Evolutionary conservation across 768 basidiomycete genomes (phyloP).

Genomic region (Lactarius psammicola): DNA sequence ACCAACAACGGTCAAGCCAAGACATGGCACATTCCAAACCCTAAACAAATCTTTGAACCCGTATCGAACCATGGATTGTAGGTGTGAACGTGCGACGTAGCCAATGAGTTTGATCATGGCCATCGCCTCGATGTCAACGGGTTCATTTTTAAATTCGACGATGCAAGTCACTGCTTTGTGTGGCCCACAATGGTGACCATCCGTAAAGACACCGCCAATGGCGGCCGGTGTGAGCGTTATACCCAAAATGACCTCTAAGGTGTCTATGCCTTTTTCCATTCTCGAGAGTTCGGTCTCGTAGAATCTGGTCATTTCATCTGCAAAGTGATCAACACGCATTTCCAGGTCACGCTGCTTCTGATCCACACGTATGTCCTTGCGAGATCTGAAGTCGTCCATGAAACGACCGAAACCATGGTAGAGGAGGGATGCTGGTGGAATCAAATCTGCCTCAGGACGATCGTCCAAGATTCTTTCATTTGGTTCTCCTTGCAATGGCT

Average conservation of each 20-base stretch:
- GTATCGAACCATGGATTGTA: neutral
- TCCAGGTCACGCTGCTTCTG: too few species aligned
- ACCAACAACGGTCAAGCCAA: slow-evolving; percentile 1
- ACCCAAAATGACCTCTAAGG: too few species aligned
- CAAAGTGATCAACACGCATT: too few species aligned
- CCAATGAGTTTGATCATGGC: neutral
- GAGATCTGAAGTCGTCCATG: neutral
- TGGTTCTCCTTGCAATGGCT: neutral
- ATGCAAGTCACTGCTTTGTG: neutral
- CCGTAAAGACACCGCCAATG: too few species aligned
- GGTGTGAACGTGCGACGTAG: neutral
- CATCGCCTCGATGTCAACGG: neutral
- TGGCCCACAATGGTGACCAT: neutral
- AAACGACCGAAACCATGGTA: slow-evolving; percentile 1
- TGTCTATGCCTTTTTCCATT: too few species aligned
- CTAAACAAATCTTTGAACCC: neutral
- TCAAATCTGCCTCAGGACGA: neutral
- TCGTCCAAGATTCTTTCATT: neutral
- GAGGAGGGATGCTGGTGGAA: slow-evolving; percentile 1
- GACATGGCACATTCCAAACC: slow-evolving; percentile 7
- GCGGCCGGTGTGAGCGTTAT: too few species aligned
- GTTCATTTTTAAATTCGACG: neutral
- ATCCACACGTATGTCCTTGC: too few species aligned
- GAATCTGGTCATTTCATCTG: too few species aligned
- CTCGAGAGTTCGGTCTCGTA: too few species aligned